These are phyloP conservation scores for Cymbopogon citratus DNA, from an alignment of 176 grass and related monocot genomes.

Conservation along the genomic window DNA sequence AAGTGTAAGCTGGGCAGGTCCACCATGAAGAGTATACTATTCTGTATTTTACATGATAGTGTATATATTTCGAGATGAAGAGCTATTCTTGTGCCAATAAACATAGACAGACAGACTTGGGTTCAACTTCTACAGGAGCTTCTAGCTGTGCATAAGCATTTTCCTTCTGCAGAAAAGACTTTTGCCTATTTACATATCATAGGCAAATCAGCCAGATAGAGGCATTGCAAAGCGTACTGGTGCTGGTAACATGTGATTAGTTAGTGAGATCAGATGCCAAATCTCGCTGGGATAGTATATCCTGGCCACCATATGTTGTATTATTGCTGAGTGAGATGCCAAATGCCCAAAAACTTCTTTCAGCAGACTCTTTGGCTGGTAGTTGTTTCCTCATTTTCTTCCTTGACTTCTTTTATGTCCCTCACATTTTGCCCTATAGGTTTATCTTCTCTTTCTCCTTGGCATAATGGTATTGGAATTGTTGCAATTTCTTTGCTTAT, in stretches of 20 bases:
- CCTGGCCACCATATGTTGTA: not conserved
- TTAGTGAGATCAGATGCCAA: not conserved
- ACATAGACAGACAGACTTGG: not conserved
- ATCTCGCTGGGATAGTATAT: not conserved
- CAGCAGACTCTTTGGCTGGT: not conserved
- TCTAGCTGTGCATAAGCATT: not conserved
- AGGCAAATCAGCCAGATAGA: not conserved
- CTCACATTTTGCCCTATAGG: not conserved
- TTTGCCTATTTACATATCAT: not conserved
- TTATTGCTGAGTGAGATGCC: not conserved
- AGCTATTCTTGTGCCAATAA: not conserved
- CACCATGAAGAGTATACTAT: not conserved
- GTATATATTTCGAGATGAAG: not conserved
- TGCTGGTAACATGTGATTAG: not conserved
- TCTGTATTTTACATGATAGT: not conserved
- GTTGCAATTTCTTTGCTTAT: not conserved
- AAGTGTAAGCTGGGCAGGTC: not conserved
- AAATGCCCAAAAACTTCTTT: not conserved
- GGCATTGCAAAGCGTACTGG: not conserved
- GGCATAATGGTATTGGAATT: not conserved
- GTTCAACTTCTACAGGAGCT: not conserved
- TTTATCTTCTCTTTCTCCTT: slow-evolving; percentile 1
- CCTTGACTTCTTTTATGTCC: not conserved
- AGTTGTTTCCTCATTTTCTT: slow-evolving; percentile 21
- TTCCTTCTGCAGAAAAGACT: not conserved